These are phyloP conservation scores for Macaranga tanarius DNA, from an alignment of 441 rosid species.

Conservation along the genomic window DNA sequence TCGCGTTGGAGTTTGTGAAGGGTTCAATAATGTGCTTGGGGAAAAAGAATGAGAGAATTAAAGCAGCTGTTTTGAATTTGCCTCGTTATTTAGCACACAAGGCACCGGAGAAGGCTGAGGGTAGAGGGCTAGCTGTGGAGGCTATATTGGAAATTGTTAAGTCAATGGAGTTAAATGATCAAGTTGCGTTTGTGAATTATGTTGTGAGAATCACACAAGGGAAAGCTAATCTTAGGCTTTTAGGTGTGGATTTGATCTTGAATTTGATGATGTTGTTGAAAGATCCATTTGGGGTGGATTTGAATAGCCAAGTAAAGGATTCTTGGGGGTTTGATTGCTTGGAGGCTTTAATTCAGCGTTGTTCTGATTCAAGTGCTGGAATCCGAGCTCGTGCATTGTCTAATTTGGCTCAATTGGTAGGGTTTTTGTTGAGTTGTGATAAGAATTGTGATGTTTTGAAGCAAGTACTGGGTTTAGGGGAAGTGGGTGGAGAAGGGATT, in stretches of 20 bases:
- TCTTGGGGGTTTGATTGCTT: constrained; percentile 64
- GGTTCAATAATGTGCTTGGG: constrained; percentile 37
- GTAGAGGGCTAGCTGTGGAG: constrained; percentile 75
- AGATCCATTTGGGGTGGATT: constrained; percentile 45
- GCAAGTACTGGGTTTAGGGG: constrained; percentile 50
- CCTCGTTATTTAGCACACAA: constrained; percentile 65
- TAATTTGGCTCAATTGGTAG: constrained; percentile 76
- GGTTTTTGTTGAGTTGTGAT: constrained; percentile 49
- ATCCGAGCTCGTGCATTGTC: constrained; percentile 82
- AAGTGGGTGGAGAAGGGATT: constrained; percentile 4
- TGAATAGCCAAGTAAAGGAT: constrained; percentile 29
- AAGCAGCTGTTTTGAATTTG: constrained; percentile 55
- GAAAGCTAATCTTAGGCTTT: constrained; percentile 60
- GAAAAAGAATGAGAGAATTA: constrained; percentile 42
- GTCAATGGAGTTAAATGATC: constrained; percentile 55
- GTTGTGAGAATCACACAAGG: constrained; percentile 69
- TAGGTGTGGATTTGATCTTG: constrained; percentile 77
- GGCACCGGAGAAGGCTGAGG: constrained; percentile 94
- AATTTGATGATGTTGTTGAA: constrained; percentile 47
- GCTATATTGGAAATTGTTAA: constrained; percentile 68
- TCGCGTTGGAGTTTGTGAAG: constrained; percentile 58
- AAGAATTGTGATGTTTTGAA: constrained; percentile 46
- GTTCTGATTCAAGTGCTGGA: constrained; percentile 55
- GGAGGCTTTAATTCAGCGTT: constrained; percentile 65
- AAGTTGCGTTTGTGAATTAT: constrained; percentile 49